These are phyloP conservation scores for Claviceps purpurea DNA, from an alignment of 2,329 filamentous ascomycete genomes.

Conservation along the genomic window DNA sequence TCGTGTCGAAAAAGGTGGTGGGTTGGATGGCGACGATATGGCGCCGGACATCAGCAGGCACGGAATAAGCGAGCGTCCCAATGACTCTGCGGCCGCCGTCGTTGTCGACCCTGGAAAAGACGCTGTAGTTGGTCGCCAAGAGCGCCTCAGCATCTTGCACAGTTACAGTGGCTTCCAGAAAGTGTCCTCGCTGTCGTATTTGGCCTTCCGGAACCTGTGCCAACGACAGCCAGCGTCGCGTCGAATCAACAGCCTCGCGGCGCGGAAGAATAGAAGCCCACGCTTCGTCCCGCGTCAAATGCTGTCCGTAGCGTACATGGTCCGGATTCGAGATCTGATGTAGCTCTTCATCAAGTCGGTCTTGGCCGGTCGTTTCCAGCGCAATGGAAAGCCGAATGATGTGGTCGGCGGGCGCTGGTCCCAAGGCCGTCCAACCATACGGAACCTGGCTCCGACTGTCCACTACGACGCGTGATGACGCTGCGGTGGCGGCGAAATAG, in stretches of 20 bases:
- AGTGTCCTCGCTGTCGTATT: constrained; percentile 22
- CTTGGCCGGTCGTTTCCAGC: constrained; percentile 12
- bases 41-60: constrained; percentile 19
- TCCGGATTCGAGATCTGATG: constrained; percentile 35
- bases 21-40: constrained; percentile 34
- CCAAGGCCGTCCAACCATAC: constrained; percentile 12
- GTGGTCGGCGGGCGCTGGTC: constrained; percentile 8
- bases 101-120: constrained; percentile 19
- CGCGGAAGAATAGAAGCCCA: constrained; percentile 33
- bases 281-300: constrained; percentile 34
- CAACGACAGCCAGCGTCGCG: constrained; percentile 31
- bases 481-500: not conserved
- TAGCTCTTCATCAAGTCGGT: constrained; percentile 28
- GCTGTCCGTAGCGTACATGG: constrained; percentile 32
- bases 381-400: constrained; percentile 18
- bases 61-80: constrained; percentile 23
- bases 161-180: constrained; percentile 29
- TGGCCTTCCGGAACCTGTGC: constrained; percentile 23
- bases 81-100: constrained; percentile 26
- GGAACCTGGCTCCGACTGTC: constrained; percentile 11
- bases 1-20: constrained; percentile 22
- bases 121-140: constrained; percentile 31
- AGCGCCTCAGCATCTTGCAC: constrained; percentile 29
- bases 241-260: constrained; percentile 22
- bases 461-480: constrained; percentile 5